These are phyloP conservation scores for Podospora bellae-mahoneyi DNA, from an alignment of 495 filamentous ascomycete genomes.

Conservation along the genomic window DNA sequence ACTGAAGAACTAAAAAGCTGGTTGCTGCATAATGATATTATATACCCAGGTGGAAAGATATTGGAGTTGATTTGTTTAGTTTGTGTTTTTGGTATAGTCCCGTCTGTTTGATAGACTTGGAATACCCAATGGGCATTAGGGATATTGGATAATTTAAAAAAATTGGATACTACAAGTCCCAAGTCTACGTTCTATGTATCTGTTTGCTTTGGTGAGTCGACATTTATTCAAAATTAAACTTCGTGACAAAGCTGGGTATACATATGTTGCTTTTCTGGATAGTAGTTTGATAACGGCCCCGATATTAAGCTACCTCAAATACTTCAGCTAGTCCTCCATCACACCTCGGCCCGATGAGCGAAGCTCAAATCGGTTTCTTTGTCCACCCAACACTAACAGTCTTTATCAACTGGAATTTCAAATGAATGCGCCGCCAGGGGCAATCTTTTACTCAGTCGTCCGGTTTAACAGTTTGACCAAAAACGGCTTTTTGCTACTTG, in stretches of 20 bases:
- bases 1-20: background rate
- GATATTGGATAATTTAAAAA: background rate
- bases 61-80: background rate
- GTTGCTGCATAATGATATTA: background rate
- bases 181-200: background rate
- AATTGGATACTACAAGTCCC: background rate
- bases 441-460: too few relatives aligned
- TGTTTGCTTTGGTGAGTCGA: too few relatives aligned
- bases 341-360: background rate
- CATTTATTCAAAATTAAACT: too few relatives aligned
- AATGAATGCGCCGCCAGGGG: too few relatives aligned
- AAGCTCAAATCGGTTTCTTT: background rate
- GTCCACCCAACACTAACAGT: too few relatives aligned
- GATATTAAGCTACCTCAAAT: background rate
- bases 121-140: background rate
- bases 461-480: too few relatives aligned
- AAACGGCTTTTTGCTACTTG: too few relatives aligned
- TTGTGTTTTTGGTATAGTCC: background rate
- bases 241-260: too few relatives aligned
- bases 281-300: background rate
- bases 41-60: background rate
- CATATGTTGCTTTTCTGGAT: too few relatives aligned
- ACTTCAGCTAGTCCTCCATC: background rate
- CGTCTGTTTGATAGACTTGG: background rate
- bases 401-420: too few relatives aligned